These are phyloP conservation scores for Singerocomus rubriflavus DNA, from an alignment of 1,284 basidiomycete genomes.

Conservation along the genomic window DNA sequence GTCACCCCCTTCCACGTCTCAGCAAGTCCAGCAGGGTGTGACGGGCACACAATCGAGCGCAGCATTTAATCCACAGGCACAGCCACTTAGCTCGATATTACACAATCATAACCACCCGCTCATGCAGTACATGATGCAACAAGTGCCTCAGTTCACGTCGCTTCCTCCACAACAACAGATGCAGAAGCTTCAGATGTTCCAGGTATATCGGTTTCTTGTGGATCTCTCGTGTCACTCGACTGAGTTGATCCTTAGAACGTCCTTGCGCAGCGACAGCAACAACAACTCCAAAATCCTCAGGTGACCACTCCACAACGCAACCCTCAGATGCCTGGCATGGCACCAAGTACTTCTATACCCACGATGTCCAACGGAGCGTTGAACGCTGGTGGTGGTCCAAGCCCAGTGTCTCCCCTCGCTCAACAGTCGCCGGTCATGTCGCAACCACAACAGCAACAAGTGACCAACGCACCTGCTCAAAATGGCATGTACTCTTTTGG, in stretches of 20 bases:
- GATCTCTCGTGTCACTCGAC: slow-evolving; percentile 4
- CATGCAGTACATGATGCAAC: slow-evolving; percentile 49
- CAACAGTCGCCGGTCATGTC: slow-evolving; percentile 31
- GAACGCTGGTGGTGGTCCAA: slow-evolving; percentile 17
- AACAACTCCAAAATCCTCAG: slow-evolving; percentile 29
- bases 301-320: slow-evolving; percentile 22
- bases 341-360: slow-evolving; percentile 21
- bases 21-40: slow-evolving; percentile 23
- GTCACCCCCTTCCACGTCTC: slow-evolving; percentile 39
- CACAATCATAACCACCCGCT: slow-evolving; percentile 57
- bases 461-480: slow-evolving; percentile 25
- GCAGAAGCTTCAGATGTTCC: slow-evolving; percentile 51
- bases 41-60: slow-evolving; percentile 16
- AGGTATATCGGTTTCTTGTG: slow-evolving; percentile 39
- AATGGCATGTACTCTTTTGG: slow-evolving; percentile 34
- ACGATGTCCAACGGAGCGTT: slow-evolving; percentile 26
- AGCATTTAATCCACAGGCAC: slow-evolving; percentile 26
- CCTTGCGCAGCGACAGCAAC: slow-evolving; percentile 23
- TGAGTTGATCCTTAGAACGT: slow-evolving; percentile 13
- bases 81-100: slow-evolving; percentile 49
- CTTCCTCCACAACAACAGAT: slow-evolving; percentile 55
- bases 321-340: slow-evolving; percentile 29
- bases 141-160: slow-evolving; percentile 51
- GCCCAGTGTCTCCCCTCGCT: slow-evolving; percentile 29
- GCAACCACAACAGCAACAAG: slow-evolving; percentile 31